Conservation (phyloP, 2,329 filamentous ascomycete genomes). For the Aspergillus quadricinctus region DNA sequence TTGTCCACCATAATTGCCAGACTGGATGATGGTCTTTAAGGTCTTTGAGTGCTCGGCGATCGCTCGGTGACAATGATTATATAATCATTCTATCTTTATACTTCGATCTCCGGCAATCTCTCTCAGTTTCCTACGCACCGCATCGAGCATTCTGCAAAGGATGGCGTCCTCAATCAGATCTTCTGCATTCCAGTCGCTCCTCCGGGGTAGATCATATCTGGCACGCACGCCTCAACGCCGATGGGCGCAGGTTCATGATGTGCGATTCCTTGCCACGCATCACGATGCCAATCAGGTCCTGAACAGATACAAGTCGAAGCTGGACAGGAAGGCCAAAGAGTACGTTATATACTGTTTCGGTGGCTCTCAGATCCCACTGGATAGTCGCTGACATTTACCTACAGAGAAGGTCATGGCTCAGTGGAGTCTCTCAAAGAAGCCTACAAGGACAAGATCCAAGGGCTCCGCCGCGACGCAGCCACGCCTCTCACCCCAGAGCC, state of each 20-base stretch:
- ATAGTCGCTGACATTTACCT: slow-evolving; percentile 51
- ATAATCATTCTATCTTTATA: neutral
- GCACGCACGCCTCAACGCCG: slow-evolving; percentile 58
- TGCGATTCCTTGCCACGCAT: slow-evolving; percentile 82
- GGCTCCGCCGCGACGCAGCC: slow-evolving; percentile 64
- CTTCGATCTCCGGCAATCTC: neutral
- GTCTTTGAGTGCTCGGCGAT: no score
- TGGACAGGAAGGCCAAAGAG: slow-evolving; percentile 73
- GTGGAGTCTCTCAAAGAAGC: slow-evolving; percentile 63
- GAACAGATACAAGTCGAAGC: slow-evolving; percentile 84
- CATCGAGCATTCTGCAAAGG: neutral
- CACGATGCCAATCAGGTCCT: slow-evolving; percentile 60
- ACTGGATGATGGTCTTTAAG: no score
- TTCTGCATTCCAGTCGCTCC: slow-evolving; percentile 48
- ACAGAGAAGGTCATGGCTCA: slow-evolving; percentile 60
- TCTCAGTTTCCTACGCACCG: neutral
- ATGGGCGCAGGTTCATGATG: slow-evolving; percentile 89
- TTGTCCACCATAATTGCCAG: no score
- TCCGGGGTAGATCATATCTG: slow-evolving; percentile 26
- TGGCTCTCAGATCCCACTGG: neutral
- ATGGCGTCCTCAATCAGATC: slow-evolving; percentile 50
- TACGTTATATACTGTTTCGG: slow-evolving; percentile 30
- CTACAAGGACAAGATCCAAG: slow-evolving; percentile 78
- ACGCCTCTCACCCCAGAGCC: slow-evolving; percentile 48
- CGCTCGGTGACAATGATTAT: no score